Base-by-base conservation (phyloP, 371 early-diverging fungal species). In the Capillidium heterosporum region DNA sequence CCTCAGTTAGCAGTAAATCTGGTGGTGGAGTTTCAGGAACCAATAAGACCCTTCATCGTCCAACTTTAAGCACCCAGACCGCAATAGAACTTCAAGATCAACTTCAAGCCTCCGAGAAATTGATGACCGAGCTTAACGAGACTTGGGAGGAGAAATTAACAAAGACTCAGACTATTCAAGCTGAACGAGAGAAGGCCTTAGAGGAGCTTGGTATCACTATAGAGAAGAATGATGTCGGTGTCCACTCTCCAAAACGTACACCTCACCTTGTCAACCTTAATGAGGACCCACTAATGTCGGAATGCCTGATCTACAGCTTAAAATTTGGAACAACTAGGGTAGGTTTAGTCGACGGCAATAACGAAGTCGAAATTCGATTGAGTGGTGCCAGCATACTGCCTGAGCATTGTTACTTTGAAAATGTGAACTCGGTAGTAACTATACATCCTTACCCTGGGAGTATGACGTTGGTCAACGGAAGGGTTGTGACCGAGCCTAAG, bases 251-350 rank as follows among this genome's bases (percentile, higher is more conserved):
- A 1, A 83, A 85, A 53, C 77, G 78, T 39, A 76, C 82, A 26
- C 91, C 94, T 1, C 89, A 89, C 66, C 70, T 93, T 43, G 82
- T 91, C 54, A 93, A 91, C 58, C 69, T 90, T 49, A 89, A 85
- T 64, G 91, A 91, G 59, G 89, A 93, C 65, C 89, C 91, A 17
- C 76, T 85, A 46, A 83, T 88, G 85, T 82, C 85, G 8, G 88
- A 93, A 64, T 89, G 90, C 54, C 66, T 93, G 13, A 80, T 93
- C 43, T 90, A 90, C 64, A 82, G 84, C 55, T 71, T 93, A 53
- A 85, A 85, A 48, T 78, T 77, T 2, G 91, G 91, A 2, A 63
- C 64, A 7, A 89, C 89, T 0, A 63, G 67, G 0, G 85, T 89
- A 1, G 93, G 91, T 21, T 63, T 71, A 26, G 63, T 72, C 26